Conservation (phyloP, 495 filamentous ascomycete species). For the Pseudoneurospora amorphoporcata region DNA sequence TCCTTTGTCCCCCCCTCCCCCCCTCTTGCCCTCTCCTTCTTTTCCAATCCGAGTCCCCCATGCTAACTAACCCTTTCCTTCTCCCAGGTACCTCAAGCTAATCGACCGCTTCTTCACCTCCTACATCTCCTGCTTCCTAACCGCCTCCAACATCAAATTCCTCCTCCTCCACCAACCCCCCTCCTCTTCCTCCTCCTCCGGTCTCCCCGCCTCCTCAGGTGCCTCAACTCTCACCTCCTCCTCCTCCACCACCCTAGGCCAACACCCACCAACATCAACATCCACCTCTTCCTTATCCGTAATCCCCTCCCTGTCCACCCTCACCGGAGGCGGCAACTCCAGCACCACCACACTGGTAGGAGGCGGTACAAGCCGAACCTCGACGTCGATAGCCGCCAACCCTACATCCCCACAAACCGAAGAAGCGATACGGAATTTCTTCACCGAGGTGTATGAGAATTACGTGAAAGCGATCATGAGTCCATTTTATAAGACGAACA, state of each 20-base stretch:
- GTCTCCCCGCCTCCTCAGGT: neutral
- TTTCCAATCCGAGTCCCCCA: neutral
- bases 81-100: constrained; percentile 78
- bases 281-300: neutral
- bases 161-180: constrained; percentile 76
- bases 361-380: constrained; percentile 27
- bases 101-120: constrained; percentile 88
- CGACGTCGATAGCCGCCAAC: constrained; percentile 65
- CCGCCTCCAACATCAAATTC: constrained; percentile 72
- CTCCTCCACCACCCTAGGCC: neutral
- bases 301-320: neutral
- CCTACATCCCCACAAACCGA: constrained; percentile 80
- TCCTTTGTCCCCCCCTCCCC: neutral
- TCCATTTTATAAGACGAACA: constrained; percentile 79
- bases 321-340: neutral
- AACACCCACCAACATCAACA: constrained; percentile 15
- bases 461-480: constrained; percentile 98
- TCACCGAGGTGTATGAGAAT: constrained; percentile 84
- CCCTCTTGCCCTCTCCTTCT: neutral
- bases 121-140: constrained; percentile 86
- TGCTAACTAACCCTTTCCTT: neutral
- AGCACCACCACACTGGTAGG: neutral
- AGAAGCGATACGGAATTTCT: constrained; percentile 88
- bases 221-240: neutral
- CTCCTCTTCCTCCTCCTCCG: constrained; percentile 22